A percentile compares a stretch with the other conserved stretches of the same genome.
These are phyloP conservation scores for Fremontodendron californicum DNA, from an alignment of 345 rosid species.

Conservation along the genomic window DNA sequence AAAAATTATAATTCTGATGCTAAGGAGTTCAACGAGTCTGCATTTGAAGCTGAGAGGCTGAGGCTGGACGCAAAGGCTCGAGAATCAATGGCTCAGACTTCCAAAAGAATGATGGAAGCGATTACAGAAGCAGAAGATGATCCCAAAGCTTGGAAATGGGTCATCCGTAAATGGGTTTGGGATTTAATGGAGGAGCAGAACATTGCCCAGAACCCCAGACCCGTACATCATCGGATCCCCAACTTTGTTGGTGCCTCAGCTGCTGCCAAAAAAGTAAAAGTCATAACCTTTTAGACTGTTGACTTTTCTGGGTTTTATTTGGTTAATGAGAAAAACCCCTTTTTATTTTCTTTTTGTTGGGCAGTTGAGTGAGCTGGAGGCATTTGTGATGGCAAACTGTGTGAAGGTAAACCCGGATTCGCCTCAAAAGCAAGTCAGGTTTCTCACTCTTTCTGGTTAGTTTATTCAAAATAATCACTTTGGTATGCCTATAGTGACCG, in stretches of 20 bases:
- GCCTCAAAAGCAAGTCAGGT: constrained; percentile 92
- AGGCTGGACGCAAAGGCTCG: constrained; percentile 67
- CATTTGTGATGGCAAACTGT: constrained; percentile 49
- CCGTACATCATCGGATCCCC: constrained; percentile 91
- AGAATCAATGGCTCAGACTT: constrained; percentile 59
- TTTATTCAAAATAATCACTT: background rate
- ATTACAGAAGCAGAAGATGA: constrained; percentile 28
- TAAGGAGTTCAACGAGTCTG: constrained; percentile 43
- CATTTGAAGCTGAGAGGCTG: constrained; percentile 62
- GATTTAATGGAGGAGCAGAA: constrained; percentile 77
- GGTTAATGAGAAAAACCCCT: background rate
- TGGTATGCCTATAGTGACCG: background rate
- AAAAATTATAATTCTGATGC: constrained; percentile 16
- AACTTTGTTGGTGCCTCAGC: constrained; percentile 77
- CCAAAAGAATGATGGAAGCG: constrained; percentile 37
- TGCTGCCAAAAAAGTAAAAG: constrained; percentile 59
- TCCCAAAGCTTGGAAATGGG: constrained; percentile 93
- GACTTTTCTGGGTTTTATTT: constrained; percentile 10
- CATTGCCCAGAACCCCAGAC: constrained; percentile 71
- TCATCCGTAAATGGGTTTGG: constrained; percentile 73
- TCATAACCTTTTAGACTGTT: background rate
- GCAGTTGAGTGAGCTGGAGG: constrained; percentile 61
- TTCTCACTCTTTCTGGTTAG: constrained; percentile 52
- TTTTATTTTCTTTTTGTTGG: background rate
- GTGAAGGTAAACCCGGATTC: constrained; percentile 94